Conservation (phyloP, 2,329 filamentous ascomycete species). For the Talaromyces pinophilus region DNA sequence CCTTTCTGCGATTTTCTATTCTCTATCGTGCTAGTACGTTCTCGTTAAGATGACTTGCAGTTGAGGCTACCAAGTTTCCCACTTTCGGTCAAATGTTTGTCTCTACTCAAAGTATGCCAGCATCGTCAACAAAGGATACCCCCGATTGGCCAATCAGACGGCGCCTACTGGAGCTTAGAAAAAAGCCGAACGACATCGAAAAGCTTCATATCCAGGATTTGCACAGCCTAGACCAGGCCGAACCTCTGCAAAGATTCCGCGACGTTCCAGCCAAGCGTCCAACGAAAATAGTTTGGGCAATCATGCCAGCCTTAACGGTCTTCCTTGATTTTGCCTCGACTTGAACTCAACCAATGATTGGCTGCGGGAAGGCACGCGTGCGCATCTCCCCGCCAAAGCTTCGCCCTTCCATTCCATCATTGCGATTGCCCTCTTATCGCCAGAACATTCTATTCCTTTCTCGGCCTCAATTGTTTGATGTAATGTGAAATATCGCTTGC, state of each 20-base stretch:
- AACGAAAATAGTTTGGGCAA: background rate
- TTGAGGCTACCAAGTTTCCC: background rate
- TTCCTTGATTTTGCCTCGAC: background rate
- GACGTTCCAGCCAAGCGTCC: background rate
- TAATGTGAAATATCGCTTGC: background rate
- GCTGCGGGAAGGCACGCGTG: background rate
- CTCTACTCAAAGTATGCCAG: background rate
- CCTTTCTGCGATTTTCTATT: no score
- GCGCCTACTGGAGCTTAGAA: background rate
- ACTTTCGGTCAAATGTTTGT: background rate
- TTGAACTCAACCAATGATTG: background rate
- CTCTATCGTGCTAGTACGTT: background rate
- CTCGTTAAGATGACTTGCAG: background rate
- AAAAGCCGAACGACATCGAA: constrained; percentile 5
- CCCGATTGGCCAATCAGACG: background rate
- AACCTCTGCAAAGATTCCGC: background rate
- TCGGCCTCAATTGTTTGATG: background rate
- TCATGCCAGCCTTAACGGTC: background rate
- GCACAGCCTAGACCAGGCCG: background rate
- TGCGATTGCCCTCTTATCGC: background rate
- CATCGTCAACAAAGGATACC: background rate
- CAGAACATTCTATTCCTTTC: constrained; percentile 13
- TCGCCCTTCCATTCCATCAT: background rate
- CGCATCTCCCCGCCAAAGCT: background rate
- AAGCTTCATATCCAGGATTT: constrained; percentile 7